Percentiles rank a stretch among this genome's conserved stretches.
Conservation (phyloP, 1,284 basidiomycete genomes). For the Naganishia albida region DNA sequence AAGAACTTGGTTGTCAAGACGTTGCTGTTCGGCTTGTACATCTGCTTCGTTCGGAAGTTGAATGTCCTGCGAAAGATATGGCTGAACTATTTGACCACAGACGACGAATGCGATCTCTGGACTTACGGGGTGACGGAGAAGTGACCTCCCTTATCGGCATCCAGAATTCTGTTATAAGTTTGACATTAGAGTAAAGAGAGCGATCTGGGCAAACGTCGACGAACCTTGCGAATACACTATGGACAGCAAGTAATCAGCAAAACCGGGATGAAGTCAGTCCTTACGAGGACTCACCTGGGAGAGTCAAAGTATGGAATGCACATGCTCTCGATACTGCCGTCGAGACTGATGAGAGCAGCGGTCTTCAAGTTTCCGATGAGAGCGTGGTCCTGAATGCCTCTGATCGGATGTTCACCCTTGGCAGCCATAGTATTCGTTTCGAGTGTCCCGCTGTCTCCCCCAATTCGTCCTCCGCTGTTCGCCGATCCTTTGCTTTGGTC, state of each 20-base stretch:
- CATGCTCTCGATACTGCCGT: slow-evolving; percentile 66
- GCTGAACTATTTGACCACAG: not conserved
- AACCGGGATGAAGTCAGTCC: not conserved
- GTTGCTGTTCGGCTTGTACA: slow-evolving; percentile 83
- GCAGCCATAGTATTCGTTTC: slow-evolving; percentile 21
- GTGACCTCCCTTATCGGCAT: slow-evolving; percentile 74
- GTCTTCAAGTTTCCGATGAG: slow-evolving; percentile 56
- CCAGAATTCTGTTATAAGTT: slow-evolving; percentile 41
- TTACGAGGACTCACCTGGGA: slow-evolving; percentile 56
- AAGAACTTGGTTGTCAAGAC: slow-evolving; percentile 85
- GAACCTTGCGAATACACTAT: slow-evolving; percentile 18
- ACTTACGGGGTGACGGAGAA: slow-evolving; percentile 74
- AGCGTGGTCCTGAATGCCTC: slow-evolving; percentile 48
- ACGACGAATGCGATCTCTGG: not conserved
- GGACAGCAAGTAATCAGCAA: not conserved
- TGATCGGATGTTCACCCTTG: slow-evolving; percentile 10
- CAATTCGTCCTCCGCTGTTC: slow-evolving; percentile 7
- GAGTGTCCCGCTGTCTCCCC: slow-evolving; percentile 9
- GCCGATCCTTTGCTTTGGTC: not conserved
- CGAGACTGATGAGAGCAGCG: slow-evolving; percentile 54
- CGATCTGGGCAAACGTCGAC: not conserved
- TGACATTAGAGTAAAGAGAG: not conserved
- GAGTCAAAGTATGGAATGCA: slow-evolving; percentile 92
- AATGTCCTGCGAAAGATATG: slow-evolving; percentile 1
- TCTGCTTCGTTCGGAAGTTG: slow-evolving; percentile 74